phyloP scores from a whole-genome alignment of 2,329 filamentous ascomycete species.

The Aspergillus sp. region DNA sequence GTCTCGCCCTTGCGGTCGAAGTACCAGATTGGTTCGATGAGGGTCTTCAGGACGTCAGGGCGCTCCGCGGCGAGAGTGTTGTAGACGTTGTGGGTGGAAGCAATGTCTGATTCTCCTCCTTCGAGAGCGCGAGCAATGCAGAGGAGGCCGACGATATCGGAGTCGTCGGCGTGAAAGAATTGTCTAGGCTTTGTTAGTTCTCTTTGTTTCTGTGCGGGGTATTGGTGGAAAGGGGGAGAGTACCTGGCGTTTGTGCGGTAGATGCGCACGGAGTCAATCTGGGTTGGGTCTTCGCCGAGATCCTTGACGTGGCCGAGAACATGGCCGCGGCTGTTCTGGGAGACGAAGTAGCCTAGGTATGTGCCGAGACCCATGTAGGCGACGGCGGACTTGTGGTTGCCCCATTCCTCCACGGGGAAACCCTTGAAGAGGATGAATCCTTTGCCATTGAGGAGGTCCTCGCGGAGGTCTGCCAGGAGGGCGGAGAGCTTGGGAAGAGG shows the following conservation, averaged over 20 bases:
- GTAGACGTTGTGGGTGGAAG: slow-evolving; percentile 77
- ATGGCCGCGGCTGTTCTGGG: slow-evolving; percentile 81
- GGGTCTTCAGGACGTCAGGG: slow-evolving; percentile 73
- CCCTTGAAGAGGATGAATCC: slow-evolving; percentile 92
- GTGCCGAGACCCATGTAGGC: slow-evolving; percentile 87
- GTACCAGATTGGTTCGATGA: slow-evolving; percentile 82
- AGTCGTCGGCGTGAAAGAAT: slow-evolving; percentile 83
- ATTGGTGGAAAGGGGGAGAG: not conserved
- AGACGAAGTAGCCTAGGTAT: slow-evolving; percentile 84
- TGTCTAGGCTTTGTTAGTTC: slow-evolving; percentile 51
- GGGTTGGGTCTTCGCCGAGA: slow-evolving; percentile 74
- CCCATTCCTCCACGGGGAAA: slow-evolving; percentile 75
- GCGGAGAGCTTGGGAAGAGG: slow-evolving; percentile 57
- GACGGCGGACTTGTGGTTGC: slow-evolving; percentile 74
- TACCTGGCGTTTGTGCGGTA: slow-evolving; percentile 79
- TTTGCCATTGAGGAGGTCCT: slow-evolving; percentile 78
- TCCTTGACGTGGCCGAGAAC: slow-evolving; percentile 89
- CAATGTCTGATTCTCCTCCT: slow-evolving; percentile 82
- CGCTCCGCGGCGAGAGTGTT: slow-evolving; percentile 73
- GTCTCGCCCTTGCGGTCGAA: slow-evolving; percentile 89
- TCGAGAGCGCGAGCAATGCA: slow-evolving; percentile 76
- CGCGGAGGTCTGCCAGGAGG: slow-evolving; percentile 57
- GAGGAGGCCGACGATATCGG: slow-evolving; percentile 78
- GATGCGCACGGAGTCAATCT: slow-evolving; percentile 86
- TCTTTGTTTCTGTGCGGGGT: too few species aligned